These are phyloP conservation scores for Takashimella koratensis DNA, from an alignment of 1,284 basidiomycete genomes.

Conservation along the genomic window DNA sequence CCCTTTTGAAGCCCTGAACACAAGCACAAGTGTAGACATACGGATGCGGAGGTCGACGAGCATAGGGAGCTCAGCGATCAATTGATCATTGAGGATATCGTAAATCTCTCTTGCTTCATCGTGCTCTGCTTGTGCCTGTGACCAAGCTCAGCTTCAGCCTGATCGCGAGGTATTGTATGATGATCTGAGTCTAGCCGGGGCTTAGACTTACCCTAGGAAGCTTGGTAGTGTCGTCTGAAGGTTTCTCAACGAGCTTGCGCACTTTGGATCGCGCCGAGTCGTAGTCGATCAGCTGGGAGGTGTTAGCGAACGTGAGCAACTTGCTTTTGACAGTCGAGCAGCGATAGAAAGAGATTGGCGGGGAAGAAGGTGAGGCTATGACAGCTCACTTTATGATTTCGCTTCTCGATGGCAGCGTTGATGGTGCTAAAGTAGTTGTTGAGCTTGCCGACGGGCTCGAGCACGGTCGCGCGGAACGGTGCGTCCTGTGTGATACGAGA, in stretches of 20 bases:
- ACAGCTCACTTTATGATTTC: constrained; percentile 82
- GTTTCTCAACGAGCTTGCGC: constrained; percentile 88
- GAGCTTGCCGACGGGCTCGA: constrained; percentile 94
- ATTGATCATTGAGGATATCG: constrained; percentile 86
- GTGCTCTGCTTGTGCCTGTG: constrained; percentile 84
- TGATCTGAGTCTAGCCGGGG: too few relatives aligned
- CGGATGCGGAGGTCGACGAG: constrained; percentile 92
- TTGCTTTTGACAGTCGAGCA: too few relatives aligned
- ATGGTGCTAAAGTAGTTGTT: constrained; percentile 91
- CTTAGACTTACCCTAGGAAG: constrained; percentile 64
- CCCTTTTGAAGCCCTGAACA: too few relatives aligned
- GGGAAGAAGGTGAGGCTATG: neutral
- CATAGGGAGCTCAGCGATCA: constrained; percentile 85
- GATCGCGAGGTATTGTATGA: too few relatives aligned
- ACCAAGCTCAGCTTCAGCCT: too few relatives aligned
- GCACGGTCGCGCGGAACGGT: constrained; percentile 88
- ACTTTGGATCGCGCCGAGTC: constrained; percentile 85
- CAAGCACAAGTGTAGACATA: neutral
- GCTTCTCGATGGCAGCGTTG: constrained; percentile 89
- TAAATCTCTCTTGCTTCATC: constrained; percentile 93
- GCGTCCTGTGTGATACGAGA: constrained; percentile 61
- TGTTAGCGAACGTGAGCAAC: constrained; percentile 1
- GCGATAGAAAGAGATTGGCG: too few relatives aligned
- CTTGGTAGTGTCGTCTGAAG: constrained; percentile 86
- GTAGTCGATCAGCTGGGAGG: constrained; percentile 79